phyloP scores from a whole-genome alignment of 331 rosid genomes.

The Phaseolus coccineus region DNA sequence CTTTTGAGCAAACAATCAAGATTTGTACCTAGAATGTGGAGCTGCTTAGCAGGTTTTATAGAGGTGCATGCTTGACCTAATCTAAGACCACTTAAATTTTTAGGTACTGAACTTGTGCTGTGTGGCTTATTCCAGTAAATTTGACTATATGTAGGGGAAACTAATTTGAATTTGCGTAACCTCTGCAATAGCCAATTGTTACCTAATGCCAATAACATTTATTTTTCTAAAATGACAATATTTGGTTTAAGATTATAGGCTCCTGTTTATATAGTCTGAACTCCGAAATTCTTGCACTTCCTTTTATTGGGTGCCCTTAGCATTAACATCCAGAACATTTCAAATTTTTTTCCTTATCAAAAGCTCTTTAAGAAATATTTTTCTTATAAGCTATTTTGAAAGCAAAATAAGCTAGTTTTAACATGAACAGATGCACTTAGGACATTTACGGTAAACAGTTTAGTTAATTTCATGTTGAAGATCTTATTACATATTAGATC shows the following conservation, averaged over 20 bases:
- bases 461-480: no score
- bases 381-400: neutral
- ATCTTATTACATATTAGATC: no score
- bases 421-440: neutral
- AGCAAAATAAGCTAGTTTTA: neutral
- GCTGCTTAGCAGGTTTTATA: constrained; percentile 92
- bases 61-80: constrained; percentile 66
- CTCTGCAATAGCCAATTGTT: constrained; percentile 1
- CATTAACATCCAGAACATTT: neutral
- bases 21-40: constrained; percentile 94
- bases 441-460: no score
- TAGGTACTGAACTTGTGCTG: neutral
- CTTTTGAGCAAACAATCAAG: constrained; percentile 78
- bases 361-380: neutral
- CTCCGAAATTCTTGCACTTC: constrained; percentile 14
- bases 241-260: constrained; percentile 2
- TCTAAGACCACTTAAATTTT: constrained; percentile 29
- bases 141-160: constrained; percentile 28
- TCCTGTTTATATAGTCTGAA: neutral
- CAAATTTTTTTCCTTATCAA: neutral
- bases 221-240: neutral
- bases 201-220: neutral
- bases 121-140: neutral
- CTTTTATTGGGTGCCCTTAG: constrained; percentile 13
- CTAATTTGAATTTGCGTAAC: neutral